Base-by-base conservation (phyloP, 768 basidiomycete genomes). In the Russula vinacea region DNA sequence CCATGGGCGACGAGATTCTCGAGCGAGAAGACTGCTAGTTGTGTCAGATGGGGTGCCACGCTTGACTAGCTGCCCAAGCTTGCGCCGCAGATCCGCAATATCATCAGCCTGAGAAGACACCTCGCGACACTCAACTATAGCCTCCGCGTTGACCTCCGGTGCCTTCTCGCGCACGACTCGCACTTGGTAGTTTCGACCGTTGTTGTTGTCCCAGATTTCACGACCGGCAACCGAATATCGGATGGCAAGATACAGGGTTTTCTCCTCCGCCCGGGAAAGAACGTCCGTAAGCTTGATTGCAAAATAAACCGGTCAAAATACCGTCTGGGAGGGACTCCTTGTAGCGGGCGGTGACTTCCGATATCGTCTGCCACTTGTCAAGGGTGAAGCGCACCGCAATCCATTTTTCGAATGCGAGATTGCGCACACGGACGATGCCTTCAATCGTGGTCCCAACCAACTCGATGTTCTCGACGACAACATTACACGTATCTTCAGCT, bases 201-300 rank as follows among this genome's bases (percentile, higher is more conserved):
- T 73, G 72, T 97, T 96, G 76, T 92, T 95, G 74, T 98, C 96
- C 96, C 96, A 98, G 62, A 88, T 82, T 73, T 98, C 94, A 68
- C 78, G 76, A 0, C 89, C 90, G 4, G 76, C 84, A 26, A 86
- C 84, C 13, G 77, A 74, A 70, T 89, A 94, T 58, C 90, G 78
- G 51, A 98, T 75, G 2, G 91, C 92, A 51, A 97, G 72, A 66
- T 86, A 80, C 70, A 99, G 79, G 32, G 84, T 88, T 80, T 92
- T 94, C 56, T 88, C 90, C 73, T 90, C 90, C 67, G 90, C 87
- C 40, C 86, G 78, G 45, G 81, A 78, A 68, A 94, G 76, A 52
- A 93, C 77, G 71, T 96, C 94, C 64, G 84, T 84, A 14, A 99
- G 76, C 64, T 88, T 80, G 68, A 95, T 86, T 19, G 74, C 76